A percentile compares a stretch with the other conserved stretches of the same genome.
Conservation (phyloP, 164 flowering plant genomes). For the Tetracentron sinense region DNA sequence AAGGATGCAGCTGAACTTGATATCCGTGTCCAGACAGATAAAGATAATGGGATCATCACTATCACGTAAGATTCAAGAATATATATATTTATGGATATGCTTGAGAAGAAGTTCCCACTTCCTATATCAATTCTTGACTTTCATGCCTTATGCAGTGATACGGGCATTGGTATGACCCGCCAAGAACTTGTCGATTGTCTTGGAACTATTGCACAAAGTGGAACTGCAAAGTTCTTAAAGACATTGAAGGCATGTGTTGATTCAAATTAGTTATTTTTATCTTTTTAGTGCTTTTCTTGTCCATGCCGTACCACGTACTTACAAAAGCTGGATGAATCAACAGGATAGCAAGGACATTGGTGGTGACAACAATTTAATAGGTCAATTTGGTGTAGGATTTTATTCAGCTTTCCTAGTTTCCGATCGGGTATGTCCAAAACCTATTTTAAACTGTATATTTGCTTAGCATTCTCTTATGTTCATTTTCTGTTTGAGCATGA, state of each 20-base stretch:
- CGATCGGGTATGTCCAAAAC: conserved; percentile 52
- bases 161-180: conserved; percentile 95
- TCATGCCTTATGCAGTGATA: conserved; percentile 48
- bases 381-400: conserved; percentile 99
- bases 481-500: not conserved
- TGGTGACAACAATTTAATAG: conserved; percentile 86
- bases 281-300: not conserved
- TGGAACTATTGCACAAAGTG: conserved; percentile 99
- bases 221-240: conserved; percentile 90
- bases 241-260: conserved; percentile 61
- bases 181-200: conserved; percentile 96
- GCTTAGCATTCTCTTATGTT: not conserved
- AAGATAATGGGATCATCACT: conserved; percentile 79
- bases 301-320: not conserved
- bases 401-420: conserved; percentile 94
- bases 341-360: conserved; percentile 98
- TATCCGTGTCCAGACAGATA: conserved; percentile 82
- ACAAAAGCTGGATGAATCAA: not conserved
- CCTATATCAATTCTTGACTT: not conserved
- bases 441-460: not conserved
- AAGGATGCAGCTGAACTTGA: conserved; percentile 79
- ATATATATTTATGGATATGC: not conserved
- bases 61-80: conserved; percentile 55
- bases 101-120: not conserved
- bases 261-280: not conserved